phyloP scores from a whole-genome alignment of 2,329 filamentous ascomycete genomes.

The Fusarium sp. region DNA sequence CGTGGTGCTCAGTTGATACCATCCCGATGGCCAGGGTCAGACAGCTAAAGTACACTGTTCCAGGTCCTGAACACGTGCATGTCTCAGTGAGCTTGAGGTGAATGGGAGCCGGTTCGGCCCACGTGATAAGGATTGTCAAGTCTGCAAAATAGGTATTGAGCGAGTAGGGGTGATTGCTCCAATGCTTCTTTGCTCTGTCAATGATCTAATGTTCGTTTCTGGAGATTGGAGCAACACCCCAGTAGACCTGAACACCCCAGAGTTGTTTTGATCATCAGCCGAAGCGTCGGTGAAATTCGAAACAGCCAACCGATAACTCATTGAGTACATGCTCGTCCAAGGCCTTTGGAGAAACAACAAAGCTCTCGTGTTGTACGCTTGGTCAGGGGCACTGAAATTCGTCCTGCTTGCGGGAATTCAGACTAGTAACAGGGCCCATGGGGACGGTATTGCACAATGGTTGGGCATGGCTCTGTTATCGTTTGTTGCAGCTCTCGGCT shows the following conservation, averaged over 20 bases:
- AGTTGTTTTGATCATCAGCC: not conserved
- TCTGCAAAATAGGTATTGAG: conserved; percentile 1
- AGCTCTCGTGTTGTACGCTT: not conserved
- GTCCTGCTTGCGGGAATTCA: not conserved
- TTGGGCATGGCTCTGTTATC: conserved; percentile 12
- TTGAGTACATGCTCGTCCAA: not conserved
- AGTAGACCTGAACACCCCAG: not conserved
- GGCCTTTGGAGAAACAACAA: not conserved
- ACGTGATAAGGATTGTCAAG: conserved; percentile 13
- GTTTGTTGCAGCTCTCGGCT: conserved; percentile 32
- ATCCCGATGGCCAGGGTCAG: conserved; percentile 26
- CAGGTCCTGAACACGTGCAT: conserved; percentile 35
- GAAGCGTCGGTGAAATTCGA: not conserved
- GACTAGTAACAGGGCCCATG: conserved; percentile 11
- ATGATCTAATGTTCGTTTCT: not conserved
- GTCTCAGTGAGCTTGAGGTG: conserved; percentile 17
- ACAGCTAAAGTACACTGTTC: conserved; percentile 16
- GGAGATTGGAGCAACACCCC: not conserved
- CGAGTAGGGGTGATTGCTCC: not conserved
- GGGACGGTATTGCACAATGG: conserved; percentile 31
- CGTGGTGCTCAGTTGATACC: conserved; percentile 23
- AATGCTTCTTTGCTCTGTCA: not conserved
- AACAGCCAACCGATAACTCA: conserved; percentile 10
- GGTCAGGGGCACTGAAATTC: conserved; percentile 1
- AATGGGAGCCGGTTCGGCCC: not conserved